Conservation (phyloP, 768 basidiomycete species). For the Podaxis rugospora region DNA sequence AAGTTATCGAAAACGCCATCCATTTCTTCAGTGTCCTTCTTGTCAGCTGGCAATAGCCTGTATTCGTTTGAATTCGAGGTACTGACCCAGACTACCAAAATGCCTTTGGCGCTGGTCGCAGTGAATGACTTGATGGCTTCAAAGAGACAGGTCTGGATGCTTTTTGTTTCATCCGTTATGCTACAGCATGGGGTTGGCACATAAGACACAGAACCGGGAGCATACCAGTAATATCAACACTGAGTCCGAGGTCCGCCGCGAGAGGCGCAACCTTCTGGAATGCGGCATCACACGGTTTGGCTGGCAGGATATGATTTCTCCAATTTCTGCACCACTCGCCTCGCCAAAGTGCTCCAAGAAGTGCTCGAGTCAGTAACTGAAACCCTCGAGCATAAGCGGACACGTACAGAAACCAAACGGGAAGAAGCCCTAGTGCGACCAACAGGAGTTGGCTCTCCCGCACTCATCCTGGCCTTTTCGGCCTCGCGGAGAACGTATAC, state of each 20-base stretch:
- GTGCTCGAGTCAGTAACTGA: neutral
- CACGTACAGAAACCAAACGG: neutral
- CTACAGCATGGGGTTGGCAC: neutral
- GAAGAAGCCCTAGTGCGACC: neutral
- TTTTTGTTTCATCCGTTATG: neutral
- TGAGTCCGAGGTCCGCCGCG: neutral
- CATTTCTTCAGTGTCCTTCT: conserved; percentile 1
- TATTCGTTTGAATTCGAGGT: neutral
- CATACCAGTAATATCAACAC: neutral
- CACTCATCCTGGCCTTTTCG: neutral
- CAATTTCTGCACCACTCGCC: neutral
- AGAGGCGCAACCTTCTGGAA: neutral
- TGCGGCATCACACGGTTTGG: neutral
- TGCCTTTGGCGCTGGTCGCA: conserved; percentile 8
- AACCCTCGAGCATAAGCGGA: neutral
- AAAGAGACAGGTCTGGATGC: conserved; percentile 7
- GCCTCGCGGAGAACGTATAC: neutral
- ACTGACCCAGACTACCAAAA: conserved; percentile 10
- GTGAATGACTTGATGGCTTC: conserved; percentile 6
- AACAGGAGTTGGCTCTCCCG: neutral
- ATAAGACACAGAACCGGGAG: neutral
- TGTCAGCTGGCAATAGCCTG: neutral
- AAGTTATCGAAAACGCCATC: conserved; percentile 11
- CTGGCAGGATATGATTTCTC: neutral
- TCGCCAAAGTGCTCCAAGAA: neutral